Evolutionary conservation across 371 early-diverging fungal species (phyloP), one percentile per base, ranked within the genome.

Genomic region (Mucor ambiguus): DNA sequence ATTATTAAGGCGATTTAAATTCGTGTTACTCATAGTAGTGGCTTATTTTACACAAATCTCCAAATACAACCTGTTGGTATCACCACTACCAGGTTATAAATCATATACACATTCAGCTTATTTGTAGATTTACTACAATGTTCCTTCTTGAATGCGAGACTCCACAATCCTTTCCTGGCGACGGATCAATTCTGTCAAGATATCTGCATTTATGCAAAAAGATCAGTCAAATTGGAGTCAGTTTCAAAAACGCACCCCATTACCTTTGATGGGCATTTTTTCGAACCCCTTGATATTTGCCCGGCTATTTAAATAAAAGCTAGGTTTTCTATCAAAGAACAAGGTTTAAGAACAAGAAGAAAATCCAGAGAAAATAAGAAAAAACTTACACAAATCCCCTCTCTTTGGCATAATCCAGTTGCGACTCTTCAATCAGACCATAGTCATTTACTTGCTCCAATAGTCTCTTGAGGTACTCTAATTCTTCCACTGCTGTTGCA

Each of bases 371-470:
- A 26, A 16, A 57, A 20, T 7, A 33, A 16, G 35, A 33, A 43
- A 24, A 8, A 20, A 59, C 60, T 61, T 64, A 70, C 66, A 61
- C 59, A 62, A 58, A 65, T 6, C 66, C 70, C 43, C 58, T 48
- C 8, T 58, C 35, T 54, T 54, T 68, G 2, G 37, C 24, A 16
- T 58, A 54, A 38, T 72, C 65, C 24, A 72, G 24, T 46, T 72
- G 72, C n/a, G 72, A 72, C 38, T 72, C 72, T 37, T 72, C 72
- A 12, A 22, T 33, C 2, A 68, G 26, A 29, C 55, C 29, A 33
- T 64, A 22, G 4, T 68, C 38, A 10, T 46, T 18, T 2, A 52
- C 65, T 61, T 72, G 72, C n/a, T 64, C 9, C n/a, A 64, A 20
- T 22, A 69, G 20, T 20, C 70, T 20, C 54, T 72, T 60, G 18